Base-by-base conservation (phyloP, 1,284 basidiomycete species). In the Ganoderma lingzhi region DNA sequence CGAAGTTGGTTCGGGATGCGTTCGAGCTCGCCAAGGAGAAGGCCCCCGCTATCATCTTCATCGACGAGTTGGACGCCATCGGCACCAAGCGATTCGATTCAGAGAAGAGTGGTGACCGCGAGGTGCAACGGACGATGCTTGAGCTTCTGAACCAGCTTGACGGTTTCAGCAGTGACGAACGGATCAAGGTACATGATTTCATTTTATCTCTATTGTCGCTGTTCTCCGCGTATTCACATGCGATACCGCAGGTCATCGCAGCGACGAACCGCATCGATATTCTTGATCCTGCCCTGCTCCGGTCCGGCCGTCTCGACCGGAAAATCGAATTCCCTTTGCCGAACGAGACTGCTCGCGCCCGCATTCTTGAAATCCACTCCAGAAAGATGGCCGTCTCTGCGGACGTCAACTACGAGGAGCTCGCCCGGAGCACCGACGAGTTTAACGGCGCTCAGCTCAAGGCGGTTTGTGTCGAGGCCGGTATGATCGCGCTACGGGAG, bases 231-330 rank as follows among this genome's bases (percentile, higher is more conserved):
- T 51, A 2, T 23, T 55, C 10, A 55, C 56, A 45, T 51, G 10
- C 14, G 9, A 14, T 23, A 23, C 23, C 60, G 30, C 73, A 97
- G 95, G 97, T 99, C 73, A 99, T 99, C 75, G 97, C 97, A 17
- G 97, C 97, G 1, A 99, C 97, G 41, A 99, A 99, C 84, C 90
- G 97, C 80, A 99, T 99, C 77, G 97, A 99, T 82, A 99, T 99
- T 71, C 92, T 99, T 59, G 92, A 94, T 78, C 92, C 92, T 2
- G 92, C 92, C 0, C 82, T 94, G 12, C 86, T 94, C 30, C 88
- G 92, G 69, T 93, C 91, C 17, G 92, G 92, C 64, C 88, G 92
- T 75, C 82, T 94, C 63, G 92, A 94, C 79, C 82, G 92, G 70
- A 94, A 94, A 83, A 93, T 94, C 75, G 92, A 94, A 78, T 94